These are phyloP conservation scores for Mycena alexandri DNA, from an alignment of 768 basidiomycete genomes.

Conservation along the genomic window DNA sequence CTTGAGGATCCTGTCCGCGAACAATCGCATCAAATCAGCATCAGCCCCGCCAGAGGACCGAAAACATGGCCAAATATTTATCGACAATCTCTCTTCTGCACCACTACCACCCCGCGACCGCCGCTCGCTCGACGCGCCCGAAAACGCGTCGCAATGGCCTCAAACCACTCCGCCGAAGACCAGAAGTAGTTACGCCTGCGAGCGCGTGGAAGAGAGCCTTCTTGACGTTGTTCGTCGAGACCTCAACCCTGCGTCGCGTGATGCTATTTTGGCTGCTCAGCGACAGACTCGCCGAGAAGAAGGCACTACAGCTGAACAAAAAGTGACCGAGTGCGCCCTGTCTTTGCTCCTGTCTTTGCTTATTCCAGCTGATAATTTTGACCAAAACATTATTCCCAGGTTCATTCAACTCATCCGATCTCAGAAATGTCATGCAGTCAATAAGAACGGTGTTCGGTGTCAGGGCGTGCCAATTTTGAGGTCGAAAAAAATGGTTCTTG, in stretches of 20 bases:
- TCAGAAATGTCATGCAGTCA: constrained; percentile 2
- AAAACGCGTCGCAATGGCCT: constrained; percentile 11
- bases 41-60: too few relatives aligned
- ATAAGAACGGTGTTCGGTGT: constrained; percentile 8
- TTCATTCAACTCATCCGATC: background rate
- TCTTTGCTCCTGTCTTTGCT: background rate
- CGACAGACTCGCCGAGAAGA: constrained; percentile 15
- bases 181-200: too few relatives aligned
- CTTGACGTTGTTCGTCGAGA: too few relatives aligned
- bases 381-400: background rate
- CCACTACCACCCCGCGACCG: constrained; percentile 3
- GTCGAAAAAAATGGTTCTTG: too few relatives aligned
- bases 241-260: constrained; percentile 12
- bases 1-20: too few relatives aligned
- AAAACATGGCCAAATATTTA: too few relatives aligned
- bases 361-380: background rate
- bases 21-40: background rate
- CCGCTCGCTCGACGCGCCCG: too few relatives aligned
- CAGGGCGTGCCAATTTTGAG: background rate
- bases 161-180: constrained; percentile 5
- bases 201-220: too few relatives aligned
- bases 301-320: constrained; percentile 5
- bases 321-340: background rate
- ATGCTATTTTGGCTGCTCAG: constrained; percentile 25
- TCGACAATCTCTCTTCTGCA: background rate